Base-by-base conservation (phyloP, 768 basidiomycete genomes). In the Rhodosporidiobolus odoratus region DNA sequence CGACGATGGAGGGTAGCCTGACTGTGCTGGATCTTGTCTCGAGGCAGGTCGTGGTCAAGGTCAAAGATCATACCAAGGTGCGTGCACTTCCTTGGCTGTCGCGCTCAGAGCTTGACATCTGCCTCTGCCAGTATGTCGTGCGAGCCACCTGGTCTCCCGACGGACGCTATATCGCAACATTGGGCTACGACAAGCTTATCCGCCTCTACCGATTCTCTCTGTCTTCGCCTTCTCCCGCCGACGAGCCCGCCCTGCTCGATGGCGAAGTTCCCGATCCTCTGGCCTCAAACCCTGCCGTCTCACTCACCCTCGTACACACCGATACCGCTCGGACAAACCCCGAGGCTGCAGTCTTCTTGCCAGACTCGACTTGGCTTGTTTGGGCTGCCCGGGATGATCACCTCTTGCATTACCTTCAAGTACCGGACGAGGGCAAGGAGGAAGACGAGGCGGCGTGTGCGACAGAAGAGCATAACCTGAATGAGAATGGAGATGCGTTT, bases 151-250 rank as follows among this genome's bases (percentile, higher is more conserved):
- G 74, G 68, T 75, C 74, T 8, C 58, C 61, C 50, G 60, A 69
- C 57, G 76, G 77, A 7, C 59, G 45, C 7, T 74, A 71, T 60
- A 38, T 76, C 47, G 73, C 70, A 9, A 74, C 76, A 3, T 56
- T 75, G 2, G 74, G 76, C 23, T 77, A 77, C 72, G 78, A 78
- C 71, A 62, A 66, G 40, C 73, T 62, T n/a, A 48, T 78, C 54
- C 61, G 52, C 48, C 34, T 78, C 37, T 77, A 77, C 71, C 45
- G 43, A 54, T 15, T 65, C 54, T 13, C 32, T 16, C 43, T 57
- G 34, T 32, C 35, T 21, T 4, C 43, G 30, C 17, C 63, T 4
- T 13, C 59, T 32, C 23, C 50, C 3, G 1, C 45, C 62, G 62
- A 60, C 25, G 61, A 35, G 1, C 41, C 65, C 17, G 62, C 35